These are phyloP conservation scores for Colletotrichum plurivorum DNA, from an alignment of 2,329 filamentous ascomycete species.

Conservation along the genomic window DNA sequence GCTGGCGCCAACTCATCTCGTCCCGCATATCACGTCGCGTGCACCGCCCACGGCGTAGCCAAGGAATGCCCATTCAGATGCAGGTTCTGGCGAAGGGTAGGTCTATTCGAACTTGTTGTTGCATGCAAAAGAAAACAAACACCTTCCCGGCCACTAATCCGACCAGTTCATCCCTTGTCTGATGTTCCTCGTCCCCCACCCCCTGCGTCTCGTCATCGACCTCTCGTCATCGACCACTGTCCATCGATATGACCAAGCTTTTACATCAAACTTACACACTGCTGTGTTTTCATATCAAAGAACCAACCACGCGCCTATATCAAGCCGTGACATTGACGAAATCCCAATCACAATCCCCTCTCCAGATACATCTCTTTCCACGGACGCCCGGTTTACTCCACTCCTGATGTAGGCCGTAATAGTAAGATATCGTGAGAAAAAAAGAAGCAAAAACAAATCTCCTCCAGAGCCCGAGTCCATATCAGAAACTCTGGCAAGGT, in stretches of 20 bases:
- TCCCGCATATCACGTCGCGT: constrained; percentile 20
- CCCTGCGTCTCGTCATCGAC: background rate
- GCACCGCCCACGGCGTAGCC: constrained; percentile 14
- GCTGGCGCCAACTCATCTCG: background rate
- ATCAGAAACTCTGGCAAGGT: background rate
- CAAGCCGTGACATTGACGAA: background rate
- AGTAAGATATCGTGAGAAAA: constrained; percentile 1
- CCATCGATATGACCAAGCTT: background rate
- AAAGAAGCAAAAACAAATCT: background rate
- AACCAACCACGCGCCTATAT: background rate
- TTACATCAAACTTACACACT: background rate
- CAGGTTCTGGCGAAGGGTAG: background rate
- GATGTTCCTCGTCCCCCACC: background rate
- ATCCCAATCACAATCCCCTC: background rate
- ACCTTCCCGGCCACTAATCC: too few relatives aligned
- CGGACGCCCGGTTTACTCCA: background rate
- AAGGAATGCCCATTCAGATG: background rate
- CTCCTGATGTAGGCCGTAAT: constrained; percentile 18
- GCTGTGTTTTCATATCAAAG: background rate
- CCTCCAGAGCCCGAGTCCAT: background rate
- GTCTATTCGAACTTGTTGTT: constrained; percentile 10
- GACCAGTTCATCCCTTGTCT: background rate
- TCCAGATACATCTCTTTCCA: background rate
- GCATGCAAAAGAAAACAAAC: background rate
- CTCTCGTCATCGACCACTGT: background rate